These are phyloP conservation scores for Geosmithia morbida DNA, from an alignment of 2,329 filamentous ascomycete genomes.

Conservation along the genomic window DNA sequence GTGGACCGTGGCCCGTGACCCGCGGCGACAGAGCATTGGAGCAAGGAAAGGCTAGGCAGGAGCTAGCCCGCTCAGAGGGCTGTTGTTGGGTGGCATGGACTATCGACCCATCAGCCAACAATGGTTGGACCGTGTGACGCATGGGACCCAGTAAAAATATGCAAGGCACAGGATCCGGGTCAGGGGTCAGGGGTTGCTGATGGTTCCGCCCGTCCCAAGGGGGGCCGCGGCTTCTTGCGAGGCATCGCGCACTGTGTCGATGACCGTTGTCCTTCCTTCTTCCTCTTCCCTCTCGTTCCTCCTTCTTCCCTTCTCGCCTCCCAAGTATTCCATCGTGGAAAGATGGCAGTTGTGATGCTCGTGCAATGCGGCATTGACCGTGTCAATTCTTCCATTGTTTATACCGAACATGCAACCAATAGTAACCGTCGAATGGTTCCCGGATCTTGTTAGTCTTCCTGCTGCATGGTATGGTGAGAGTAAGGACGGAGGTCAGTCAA, in stretches of 20 bases:
- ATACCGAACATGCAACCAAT: background rate
- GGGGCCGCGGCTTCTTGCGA: background rate
- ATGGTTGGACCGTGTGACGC: constrained; percentile 2
- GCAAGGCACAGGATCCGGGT: constrained; percentile 4
- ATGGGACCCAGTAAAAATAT: background rate
- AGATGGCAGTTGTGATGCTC: no score
- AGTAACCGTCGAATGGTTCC: background rate
- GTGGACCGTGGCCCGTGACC: background rate
- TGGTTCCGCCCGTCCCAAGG: background rate
- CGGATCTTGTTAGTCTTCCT: background rate
- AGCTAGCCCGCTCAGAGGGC: background rate
- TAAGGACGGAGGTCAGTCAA: background rate
- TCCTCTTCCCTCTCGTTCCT: constrained; percentile 36
- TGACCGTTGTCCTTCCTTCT: constrained; percentile 17
- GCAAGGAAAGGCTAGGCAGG: background rate
- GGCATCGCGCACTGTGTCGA: background rate
- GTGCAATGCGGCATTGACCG: background rate
- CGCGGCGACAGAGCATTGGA: no score
- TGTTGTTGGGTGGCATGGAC: constrained; percentile 1
- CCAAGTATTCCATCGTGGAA: background rate
- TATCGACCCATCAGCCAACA: background rate
- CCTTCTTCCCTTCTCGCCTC: constrained; percentile 37
- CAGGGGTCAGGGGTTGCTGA: constrained; percentile 2
- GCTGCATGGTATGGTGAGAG: background rate
- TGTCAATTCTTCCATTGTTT: background rate